Evolutionary conservation across 2,329 filamentous ascomycete species (phyloP).

Genomic region (Claviceps spartinae): DNA sequence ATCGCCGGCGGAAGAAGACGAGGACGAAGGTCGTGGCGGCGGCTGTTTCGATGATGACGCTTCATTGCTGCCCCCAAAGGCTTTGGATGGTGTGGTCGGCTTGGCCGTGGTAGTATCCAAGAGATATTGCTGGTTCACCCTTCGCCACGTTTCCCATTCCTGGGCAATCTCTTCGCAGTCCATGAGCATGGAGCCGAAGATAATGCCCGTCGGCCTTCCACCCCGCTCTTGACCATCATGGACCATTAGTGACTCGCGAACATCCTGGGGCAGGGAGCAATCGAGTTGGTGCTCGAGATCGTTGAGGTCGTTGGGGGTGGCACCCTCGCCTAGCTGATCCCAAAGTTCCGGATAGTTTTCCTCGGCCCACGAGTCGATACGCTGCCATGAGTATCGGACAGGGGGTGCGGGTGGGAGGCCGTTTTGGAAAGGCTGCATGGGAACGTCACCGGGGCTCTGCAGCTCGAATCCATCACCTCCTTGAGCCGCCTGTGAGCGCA

Average conservation of each 20-base stretch:
- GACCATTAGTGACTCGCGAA: conserved; percentile 77
- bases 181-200: conserved; percentile 89
- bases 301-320: conserved; percentile 88
- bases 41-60: conserved; percentile 53
- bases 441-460: conserved; percentile 68
- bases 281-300: conserved; percentile 94
- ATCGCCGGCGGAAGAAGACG: conserved; percentile 34
- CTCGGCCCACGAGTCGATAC: conserved; percentile 88
- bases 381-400: conserved; percentile 77
- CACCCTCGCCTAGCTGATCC: conserved; percentile 86
- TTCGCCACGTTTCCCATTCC: conserved; percentile 94
- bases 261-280: conserved; percentile 82
- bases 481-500: conserved; percentile 64
- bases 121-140: conserved; percentile 82
- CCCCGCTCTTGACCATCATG: conserved; percentile 97
- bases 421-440: conserved; percentile 90
- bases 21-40: conserved; percentile 21
- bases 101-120: conserved; percentile 42
- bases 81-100: conserved; percentile 55
- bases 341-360: conserved; percentile 89
- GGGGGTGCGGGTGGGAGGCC: conserved; percentile 83
- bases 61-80: conserved; percentile 50
- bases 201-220: conserved; percentile 77
- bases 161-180: conserved; percentile 97
- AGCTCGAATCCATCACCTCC: conserved; percentile 56